Evolutionary conservation across 1,284 basidiomycete species (phyloP).

Genomic region (Ganoderma multipileum): DNA sequence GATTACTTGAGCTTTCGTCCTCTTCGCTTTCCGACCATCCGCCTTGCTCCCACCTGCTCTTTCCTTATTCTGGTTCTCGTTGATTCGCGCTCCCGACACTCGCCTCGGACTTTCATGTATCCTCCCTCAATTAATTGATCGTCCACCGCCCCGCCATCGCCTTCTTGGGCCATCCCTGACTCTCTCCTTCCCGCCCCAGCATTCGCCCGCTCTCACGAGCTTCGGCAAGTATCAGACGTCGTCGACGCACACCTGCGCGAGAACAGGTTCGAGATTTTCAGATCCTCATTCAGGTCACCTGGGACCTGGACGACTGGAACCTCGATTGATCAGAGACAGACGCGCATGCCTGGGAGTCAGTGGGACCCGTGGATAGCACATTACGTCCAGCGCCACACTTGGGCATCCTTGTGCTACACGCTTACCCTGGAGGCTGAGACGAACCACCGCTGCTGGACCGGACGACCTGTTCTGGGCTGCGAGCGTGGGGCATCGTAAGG

Average conservation of each 20-base stretch:
- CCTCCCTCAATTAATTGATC: neutral
- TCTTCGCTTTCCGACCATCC: conserved; percentile 20
- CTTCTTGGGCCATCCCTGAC: neutral
- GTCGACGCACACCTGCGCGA: neutral
- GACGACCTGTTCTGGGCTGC: neutral
- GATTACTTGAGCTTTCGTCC: conserved; percentile 27
- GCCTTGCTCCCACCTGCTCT: conserved; percentile 9
- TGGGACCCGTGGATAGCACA: neutral
- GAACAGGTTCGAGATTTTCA: neutral
- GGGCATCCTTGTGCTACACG: neutral
- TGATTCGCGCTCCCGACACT: conserved; percentile 17
- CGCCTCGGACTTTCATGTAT: conserved; percentile 1
- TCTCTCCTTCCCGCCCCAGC: neutral
- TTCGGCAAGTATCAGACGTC: neutral
- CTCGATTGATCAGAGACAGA: conserved; percentile 1
- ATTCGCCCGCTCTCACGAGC: neutral
- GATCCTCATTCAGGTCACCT: neutral
- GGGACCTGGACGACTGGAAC: neutral
- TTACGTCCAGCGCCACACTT: neutral
- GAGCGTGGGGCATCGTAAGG: conserved; percentile 1
- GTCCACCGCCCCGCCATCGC: neutral
- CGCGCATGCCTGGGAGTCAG: neutral
- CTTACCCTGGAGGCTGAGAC: neutral
- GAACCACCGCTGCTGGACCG: neutral
- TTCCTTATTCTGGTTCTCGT: conserved; percentile 15